Evolutionary conservation across 2,329 filamentous ascomycete species (phyloP), one percentile per base, ranked within the genome.

Genomic region (Ophidiomyces ophidiicola): DNA sequence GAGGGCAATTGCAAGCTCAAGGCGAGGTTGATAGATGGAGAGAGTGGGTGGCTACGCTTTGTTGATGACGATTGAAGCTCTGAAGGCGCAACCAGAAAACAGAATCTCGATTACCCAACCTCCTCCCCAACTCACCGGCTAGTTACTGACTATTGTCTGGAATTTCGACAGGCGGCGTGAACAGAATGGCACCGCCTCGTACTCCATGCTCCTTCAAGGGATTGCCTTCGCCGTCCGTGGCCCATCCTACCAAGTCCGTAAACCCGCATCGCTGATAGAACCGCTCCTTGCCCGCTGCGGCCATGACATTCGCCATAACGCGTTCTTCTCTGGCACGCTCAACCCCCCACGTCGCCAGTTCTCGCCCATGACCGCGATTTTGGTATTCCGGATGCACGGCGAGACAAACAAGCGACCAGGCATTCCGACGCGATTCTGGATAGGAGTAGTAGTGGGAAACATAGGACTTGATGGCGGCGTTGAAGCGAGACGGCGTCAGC

Each of bases 251-350:
- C 30, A 43, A 14, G 6, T 43, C 41, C 4, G 36, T 31, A 10
- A 43, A 43, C 3, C 41, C 41, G 20, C 41, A 43, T 31, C 41
- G 28, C 6, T 25, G 41, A 17, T 43, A 43, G 21, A 43, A 43
- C 4, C 10, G 34, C 8, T 43, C 41, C 12, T 43, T 43, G 5
- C 36, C 41, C 14, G 39, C 39, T 14, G 41, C 35, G 19, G 36
- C 28, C 20, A 32, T 20, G 2, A 39, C 36, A 8, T 20, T 19
- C 3, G 36, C 36, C 12, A 39, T 21, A 12, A 39, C 18, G 1
- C 36, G 20, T 20, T 39, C 36, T 32, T 39, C 14, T 15, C n/a
- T 39, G 6, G 36, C 36, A 6, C 19, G 17, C 6, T 31, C 28
- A 11, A 39, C 2, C 2, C 36, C 36, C 36, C 36, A 39, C 1